Evolutionary conservation across 78 protist species (phyloP).

Genomic region (Dictyostelium purpureum): DNA sequence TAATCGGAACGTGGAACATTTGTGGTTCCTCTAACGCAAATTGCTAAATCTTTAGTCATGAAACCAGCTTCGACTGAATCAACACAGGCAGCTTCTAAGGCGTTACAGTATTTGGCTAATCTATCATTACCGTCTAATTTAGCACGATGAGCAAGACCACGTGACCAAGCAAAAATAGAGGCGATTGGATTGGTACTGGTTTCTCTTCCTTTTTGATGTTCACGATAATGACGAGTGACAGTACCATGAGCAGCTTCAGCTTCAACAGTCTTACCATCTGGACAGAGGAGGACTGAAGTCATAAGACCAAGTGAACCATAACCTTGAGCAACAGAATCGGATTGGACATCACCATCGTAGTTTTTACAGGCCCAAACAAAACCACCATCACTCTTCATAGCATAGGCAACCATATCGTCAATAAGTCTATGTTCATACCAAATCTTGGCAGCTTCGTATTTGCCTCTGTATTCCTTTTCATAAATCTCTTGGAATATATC

Average conservation of each 20-base stretch:
- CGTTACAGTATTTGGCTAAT: conserved; percentile 58
- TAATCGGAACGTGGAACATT: conserved; percentile 62
- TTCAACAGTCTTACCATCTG: conserved; percentile 94
- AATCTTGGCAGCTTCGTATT: conserved; percentile 84
- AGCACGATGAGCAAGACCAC: conserved; percentile 94
- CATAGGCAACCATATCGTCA: conserved; percentile 96
- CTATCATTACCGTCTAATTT: conserved; percentile 89
- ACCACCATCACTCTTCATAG: conserved; percentile 90
- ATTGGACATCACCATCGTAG: conserved; percentile 98
- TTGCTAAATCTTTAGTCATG: conserved; percentile 94
- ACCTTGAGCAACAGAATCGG: conserved; percentile 95
- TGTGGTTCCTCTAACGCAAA: conserved; percentile 68
- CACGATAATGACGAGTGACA: conserved; percentile 95
- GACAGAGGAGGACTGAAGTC: conserved; percentile 94
- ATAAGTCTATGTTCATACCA: conserved; percentile 96
- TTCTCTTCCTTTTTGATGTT: conserved; percentile 89
- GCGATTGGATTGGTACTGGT: conserved; percentile 96
- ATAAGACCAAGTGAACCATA: conserved; percentile 96
- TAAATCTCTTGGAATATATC: conserved; percentile 92
- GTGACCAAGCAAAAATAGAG: conserved; percentile 96
- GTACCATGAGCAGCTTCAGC: conserved; percentile 98
- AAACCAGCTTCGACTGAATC: conserved; percentile 80
- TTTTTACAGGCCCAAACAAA: conserved; percentile 98
- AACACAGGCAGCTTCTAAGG: conserved; percentile 80
- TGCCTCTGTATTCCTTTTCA: conserved; percentile 47